Base-by-base conservation (phyloP, 2,329 filamentous ascomycete species). In the Colletotrichum endophyticum region DNA sequence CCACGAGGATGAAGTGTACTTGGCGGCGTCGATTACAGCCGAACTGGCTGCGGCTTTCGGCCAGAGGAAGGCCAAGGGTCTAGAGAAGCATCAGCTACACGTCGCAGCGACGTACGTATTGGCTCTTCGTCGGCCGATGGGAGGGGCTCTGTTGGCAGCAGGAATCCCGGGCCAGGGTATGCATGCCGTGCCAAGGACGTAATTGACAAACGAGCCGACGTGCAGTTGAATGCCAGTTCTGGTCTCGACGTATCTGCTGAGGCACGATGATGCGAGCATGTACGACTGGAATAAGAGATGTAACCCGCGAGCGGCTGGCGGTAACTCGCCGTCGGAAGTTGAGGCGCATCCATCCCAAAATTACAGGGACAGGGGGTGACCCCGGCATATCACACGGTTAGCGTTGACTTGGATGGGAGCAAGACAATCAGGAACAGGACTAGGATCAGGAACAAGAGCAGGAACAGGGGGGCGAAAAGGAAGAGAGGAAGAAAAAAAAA, bases 301-400 rank as follows among this genome's bases (percentile, higher is more conserved):
- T 19, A 34, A 70, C 34, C 53, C 67, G 56, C 27, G 44, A 28
- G 62, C 32, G 66, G 53, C 59, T 70, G 73, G 57, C 12, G n/a
- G 19, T 32, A 39, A 67, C 49, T 64, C 72, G 72, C 66, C 73
- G 69, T 75, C 76, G 66, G 73, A 77, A 73, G 75, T 77, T 75
- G 77, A 76, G 76, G 78, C 76, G 73, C 71, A 27, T 78, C 68
- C 78, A 78, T 77, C 66, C 73, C 68, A 79, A 71, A 78, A n/a
- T 77, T 79, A 72, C 72, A 75, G 63, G 66, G 57, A 70, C 69
- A 74, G 59, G 73, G 73, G 66, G 39, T 9, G 19, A 44, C 36
- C 72, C 75, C 72, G 66, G 72, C 72, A 74, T 62, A 69, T 66
- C 66, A 39, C 72, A 49, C 66, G 28, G 27, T 70, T 70, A 71